These are phyloP conservation scores for Xerocomus brunneocitrinus DNA, from an alignment of 768 basidiomycete genomes.

Conservation along the genomic window DNA sequence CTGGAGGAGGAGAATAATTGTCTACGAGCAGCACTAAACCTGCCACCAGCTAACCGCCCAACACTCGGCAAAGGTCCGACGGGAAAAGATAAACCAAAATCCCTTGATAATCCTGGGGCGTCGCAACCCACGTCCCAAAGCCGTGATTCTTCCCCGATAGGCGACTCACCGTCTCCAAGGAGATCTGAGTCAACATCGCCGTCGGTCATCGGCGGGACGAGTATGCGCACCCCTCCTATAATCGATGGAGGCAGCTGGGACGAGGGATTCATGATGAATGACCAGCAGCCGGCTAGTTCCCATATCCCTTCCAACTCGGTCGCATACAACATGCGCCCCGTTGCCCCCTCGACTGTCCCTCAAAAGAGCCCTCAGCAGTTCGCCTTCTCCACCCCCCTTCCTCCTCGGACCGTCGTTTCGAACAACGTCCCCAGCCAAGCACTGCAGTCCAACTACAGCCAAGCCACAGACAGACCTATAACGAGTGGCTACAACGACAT, in stretches of 20 bases:
- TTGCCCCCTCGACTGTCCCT: conserved; percentile 42
- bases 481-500: conserved; percentile 44
- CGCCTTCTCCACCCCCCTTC: conserved; percentile 36
- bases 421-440: conserved; percentile 37
- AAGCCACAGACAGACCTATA: conserved; percentile 49
- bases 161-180: conserved; percentile 43
- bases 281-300: conserved; percentile 33
- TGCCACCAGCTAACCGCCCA: conserved; percentile 70
- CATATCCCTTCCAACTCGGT: conserved; percentile 39
- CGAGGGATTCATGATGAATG: conserved; percentile 49
- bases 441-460: conserved; percentile 40
- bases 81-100: conserved; percentile 76
- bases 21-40: conserved; percentile 64
- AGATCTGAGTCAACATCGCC: conserved; percentile 34
- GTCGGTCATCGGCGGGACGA: conserved; percentile 28
- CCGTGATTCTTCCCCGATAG: conserved; percentile 63
- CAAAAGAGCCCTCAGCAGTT: conserved; percentile 47
- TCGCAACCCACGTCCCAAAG: conserved; percentile 46
- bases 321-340: conserved; percentile 40
- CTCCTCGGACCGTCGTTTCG: conserved; percentile 42
- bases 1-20: conserved; percentile 80
- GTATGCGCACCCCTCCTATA: conserved; percentile 39
- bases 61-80: conserved; percentile 81
- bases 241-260: conserved; percentile 53
- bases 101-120: conserved; percentile 32